Evolutionary conservation across 2,329 filamentous ascomycete genomes (phyloP), one percentile per base, ranked within the genome.

Genomic region (Sarocladium oryzae): DNA sequence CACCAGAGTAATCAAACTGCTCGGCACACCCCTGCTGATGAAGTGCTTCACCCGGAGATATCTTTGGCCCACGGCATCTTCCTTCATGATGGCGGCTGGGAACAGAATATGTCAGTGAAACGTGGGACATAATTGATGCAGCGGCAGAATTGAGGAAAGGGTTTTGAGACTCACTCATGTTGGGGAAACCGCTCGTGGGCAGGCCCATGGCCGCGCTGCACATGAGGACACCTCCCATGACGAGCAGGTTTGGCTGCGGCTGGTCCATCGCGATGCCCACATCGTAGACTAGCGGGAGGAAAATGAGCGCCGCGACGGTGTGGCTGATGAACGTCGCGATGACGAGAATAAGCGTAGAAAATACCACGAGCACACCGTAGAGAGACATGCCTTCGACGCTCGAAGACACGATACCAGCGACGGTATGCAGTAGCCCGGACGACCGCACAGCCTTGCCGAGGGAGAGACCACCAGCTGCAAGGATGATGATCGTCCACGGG

Each of bases 401-500:
- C 2, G 73, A 70, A 0, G 89, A 91, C 56, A 99, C 96, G 10
- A 77, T 70, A 5, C 77, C 74, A 2, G 93, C 93, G 48, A 99
- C 86, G 0, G 90, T 95, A 65, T 95, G 88, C 28, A 99, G 75
- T 10, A 99, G 77, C 1, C 93, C 93, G 0, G 92, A 97, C 0
- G 89, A 93, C 56, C 90, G 92, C 53, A 99, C 93, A 0, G 92
- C 88, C 67, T 95, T 96, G 52, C 93, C 93, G 0, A 99, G 82
- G 1, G 90, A 90, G 30, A 99, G 73, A 7, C 93, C 93, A 43
- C 93, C 93, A 0, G 93, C 92, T 0, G 93, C 93, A 18, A 99
- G 84, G 62, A 99, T 97, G 69, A 99, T 96, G 69, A 99, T 99
- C 18, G 95, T 99, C 93, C 93, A 99, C 35, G 96, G 86, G 69